Evolutionary conservation across 495 filamentous ascomycete species (phyloP).

Genomic region (Usnea hakonensis): DNA sequence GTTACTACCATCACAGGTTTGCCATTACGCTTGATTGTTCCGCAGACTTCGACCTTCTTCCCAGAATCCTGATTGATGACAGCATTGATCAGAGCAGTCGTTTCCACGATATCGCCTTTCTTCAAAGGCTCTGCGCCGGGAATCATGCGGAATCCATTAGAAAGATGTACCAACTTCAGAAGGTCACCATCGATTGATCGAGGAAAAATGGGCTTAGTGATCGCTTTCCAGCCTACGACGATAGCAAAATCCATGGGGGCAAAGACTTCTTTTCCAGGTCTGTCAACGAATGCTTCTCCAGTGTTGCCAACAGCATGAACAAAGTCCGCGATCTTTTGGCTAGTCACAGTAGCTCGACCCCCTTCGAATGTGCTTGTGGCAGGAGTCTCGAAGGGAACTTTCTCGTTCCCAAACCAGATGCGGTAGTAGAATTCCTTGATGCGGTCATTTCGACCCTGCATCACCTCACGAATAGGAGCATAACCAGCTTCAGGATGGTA

Average conservation of each 20-base stretch:
- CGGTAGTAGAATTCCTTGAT: constrained; percentile 98
- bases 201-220: constrained; percentile 97
- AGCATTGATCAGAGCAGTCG: constrained; percentile 92
- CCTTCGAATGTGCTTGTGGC: constrained; percentile 84
- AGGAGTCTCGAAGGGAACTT: constrained; percentile 71
- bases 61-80: constrained; percentile 97
- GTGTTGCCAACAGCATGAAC: constrained; percentile 98
- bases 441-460: constrained; percentile 86
- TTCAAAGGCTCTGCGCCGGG: constrained; percentile 90
- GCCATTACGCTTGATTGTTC: constrained; percentile 82
- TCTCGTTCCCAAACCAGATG: constrained; percentile 88
- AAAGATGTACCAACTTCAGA: constrained; percentile 88
- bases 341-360: constrained; percentile 75
- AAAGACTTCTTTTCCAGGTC: constrained; percentile 87
- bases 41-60: constrained; percentile 99
- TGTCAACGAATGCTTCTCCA: constrained; percentile 95
- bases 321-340: constrained; percentile 92
- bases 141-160: constrained; percentile 96
- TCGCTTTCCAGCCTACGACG: constrained; percentile 97
- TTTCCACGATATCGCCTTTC: constrained; percentile 87
- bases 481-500: constrained; percentile 93
- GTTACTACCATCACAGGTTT: constrained; percentile 96
- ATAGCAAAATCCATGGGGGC: constrained; percentile 99
- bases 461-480: constrained; percentile 90
- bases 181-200: constrained; percentile 90